Conservation (phyloP, 2,329 filamentous ascomycete genomes). For the Onygenales sp. region DNA sequence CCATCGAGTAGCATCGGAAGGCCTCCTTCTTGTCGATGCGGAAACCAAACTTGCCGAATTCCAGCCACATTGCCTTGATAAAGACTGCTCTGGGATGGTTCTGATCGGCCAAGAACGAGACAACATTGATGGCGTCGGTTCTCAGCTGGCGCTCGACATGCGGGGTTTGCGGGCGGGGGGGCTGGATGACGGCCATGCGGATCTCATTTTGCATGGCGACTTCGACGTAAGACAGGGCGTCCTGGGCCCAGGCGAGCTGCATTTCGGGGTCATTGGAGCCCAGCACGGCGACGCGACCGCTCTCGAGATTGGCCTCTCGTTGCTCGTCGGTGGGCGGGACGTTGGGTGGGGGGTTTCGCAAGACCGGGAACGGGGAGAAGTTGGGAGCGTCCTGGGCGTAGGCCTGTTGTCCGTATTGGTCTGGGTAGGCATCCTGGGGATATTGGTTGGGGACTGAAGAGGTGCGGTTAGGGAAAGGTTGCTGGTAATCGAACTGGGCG, state of each 20-base stretch:
- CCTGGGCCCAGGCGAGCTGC: constrained; percentile 94
- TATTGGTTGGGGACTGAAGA: constrained; percentile 23
- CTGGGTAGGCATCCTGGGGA: constrained; percentile 5
- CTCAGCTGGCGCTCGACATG: constrained; percentile 81
- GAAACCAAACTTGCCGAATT: constrained; percentile 92
- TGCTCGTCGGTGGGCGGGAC: constrained; percentile 91
- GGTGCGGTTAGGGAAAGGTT: constrained; percentile 24
- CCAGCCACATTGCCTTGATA: constrained; percentile 90
- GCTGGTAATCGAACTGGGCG: constrained; percentile 21
- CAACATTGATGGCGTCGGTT: constrained; percentile 82
- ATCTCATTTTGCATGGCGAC: constrained; percentile 67
- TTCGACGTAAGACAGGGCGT: constrained; percentile 82
- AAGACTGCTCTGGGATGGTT: constrained; percentile 90
- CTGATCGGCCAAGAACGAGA: constrained; percentile 81
- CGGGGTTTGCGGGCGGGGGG: constrained; percentile 65
- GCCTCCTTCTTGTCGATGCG: constrained; percentile 91
- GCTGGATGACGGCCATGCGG: constrained; percentile 51
- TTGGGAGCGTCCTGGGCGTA: constrained; percentile 51
- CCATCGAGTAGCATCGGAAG: constrained; percentile 73
- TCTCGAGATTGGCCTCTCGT: constrained; percentile 81
- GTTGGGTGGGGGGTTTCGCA: constrained; percentile 69
- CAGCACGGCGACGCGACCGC: constrained; percentile 71
- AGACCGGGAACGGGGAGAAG: constrained; percentile 85
- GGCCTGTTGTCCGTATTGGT: constrained; percentile 39
- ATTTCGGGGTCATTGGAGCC: constrained; percentile 92